Percentiles rank a stretch among this genome's conserved stretches.
Conservation (phyloP, 352 stramenopile species). For the Pythium vanterpoolii region DNA sequence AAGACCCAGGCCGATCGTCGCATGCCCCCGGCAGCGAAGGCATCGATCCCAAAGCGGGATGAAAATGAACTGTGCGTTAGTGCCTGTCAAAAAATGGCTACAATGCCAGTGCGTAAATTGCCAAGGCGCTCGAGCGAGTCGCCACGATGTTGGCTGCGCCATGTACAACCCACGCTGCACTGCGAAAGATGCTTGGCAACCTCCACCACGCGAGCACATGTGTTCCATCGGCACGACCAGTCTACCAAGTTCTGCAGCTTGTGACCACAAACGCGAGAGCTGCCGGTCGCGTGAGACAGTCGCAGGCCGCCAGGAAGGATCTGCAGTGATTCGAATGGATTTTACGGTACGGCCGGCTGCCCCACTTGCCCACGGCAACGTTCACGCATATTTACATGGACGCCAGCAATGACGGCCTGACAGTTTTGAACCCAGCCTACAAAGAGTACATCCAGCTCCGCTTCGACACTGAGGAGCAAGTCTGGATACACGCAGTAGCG, state of each 20-base stretch:
- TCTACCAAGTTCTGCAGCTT: slow-evolving; percentile 1
- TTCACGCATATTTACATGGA: slow-evolving; percentile 19
- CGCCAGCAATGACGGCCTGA: neutral
- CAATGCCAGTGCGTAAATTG: slow-evolving; percentile 15
- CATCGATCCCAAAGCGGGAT: neutral
- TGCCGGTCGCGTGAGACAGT: neutral
- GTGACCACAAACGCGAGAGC: neutral
- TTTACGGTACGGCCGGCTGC: neutral
- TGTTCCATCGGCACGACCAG: neutral
- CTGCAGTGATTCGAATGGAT: neutral
- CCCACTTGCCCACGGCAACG: neutral
- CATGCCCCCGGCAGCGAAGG: neutral
- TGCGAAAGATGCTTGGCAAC: slow-evolving; percentile 23
- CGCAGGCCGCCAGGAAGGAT: neutral
- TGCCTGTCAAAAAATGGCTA: neutral
- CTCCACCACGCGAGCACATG: slow-evolving; percentile 26
- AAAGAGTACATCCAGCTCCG: slow-evolving; percentile 6
- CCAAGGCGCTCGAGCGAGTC: slow-evolving; percentile 2
- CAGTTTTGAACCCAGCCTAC: neutral
- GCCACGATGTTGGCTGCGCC: neutral
- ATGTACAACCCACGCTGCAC: neutral
- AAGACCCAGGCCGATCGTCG: neutral
- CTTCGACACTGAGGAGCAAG: neutral
- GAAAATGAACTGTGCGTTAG: neutral
- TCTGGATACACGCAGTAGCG: neutral